Evolutionary conservation across 2,329 filamentous ascomycete genomes (phyloP).

Genomic region (Botrytis squamosa): DNA sequence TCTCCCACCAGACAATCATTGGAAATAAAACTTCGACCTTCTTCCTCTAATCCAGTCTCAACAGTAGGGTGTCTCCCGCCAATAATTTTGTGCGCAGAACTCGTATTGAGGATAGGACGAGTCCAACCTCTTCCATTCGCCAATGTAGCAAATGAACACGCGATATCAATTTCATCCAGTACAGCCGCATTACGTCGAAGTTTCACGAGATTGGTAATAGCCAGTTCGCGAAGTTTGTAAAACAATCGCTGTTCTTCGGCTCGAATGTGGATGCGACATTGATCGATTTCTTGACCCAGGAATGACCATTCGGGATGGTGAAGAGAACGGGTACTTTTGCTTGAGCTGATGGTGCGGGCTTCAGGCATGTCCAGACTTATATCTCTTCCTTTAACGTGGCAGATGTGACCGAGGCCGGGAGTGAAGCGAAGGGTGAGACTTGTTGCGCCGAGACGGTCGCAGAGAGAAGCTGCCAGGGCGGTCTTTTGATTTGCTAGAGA

Average conservation of each 20-base stretch:
- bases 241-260: constrained; percentile 84
- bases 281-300: constrained; percentile 77
- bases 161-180: constrained; percentile 89
- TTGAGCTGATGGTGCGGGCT: constrained; percentile 65
- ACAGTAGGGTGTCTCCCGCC: constrained; percentile 92
- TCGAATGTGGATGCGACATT: constrained; percentile 73
- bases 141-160: constrained; percentile 78
- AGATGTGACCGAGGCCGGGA: constrained; percentile 83
- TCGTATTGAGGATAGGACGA: constrained; percentile 68
- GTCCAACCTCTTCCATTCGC: constrained; percentile 72
- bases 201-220: constrained; percentile 79
- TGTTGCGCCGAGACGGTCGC: constrained; percentile 57
- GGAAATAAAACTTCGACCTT: constrained; percentile 76
- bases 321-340: constrained; percentile 81
- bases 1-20: constrained; percentile 83
- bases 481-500: constrained; percentile 59
- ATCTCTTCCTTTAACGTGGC: constrained; percentile 84
- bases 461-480: constrained; percentile 59
- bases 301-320: constrained; percentile 80
- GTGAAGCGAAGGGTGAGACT: constrained; percentile 82
- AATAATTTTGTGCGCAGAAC: constrained; percentile 69
- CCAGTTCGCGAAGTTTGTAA: constrained; percentile 66
- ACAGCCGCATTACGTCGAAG: constrained; percentile 87
- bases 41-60: constrained; percentile 73
- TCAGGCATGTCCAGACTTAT: constrained; percentile 40